A percentile compares a stretch with the other conserved stretches of the same genome.
These are phyloP conservation scores for Leccinum aurantiacum DNA, from an alignment of 768 basidiomycete species.

Conservation along the genomic window DNA sequence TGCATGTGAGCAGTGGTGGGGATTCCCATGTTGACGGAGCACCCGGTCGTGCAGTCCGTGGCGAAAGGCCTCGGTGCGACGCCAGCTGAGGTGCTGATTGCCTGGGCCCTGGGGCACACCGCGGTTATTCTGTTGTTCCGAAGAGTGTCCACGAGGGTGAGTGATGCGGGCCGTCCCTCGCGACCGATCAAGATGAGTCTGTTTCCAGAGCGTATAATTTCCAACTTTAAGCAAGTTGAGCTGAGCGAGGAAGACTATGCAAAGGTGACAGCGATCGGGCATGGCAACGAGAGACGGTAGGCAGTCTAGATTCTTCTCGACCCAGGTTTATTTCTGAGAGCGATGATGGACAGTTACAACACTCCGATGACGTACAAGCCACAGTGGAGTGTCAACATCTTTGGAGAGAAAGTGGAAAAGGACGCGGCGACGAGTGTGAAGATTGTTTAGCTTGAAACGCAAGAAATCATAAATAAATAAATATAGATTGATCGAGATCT, in stretches of 20 bases:
- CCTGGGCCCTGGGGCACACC: conserved; percentile 62
- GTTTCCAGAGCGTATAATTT: conserved; percentile 55
- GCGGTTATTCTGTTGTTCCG: conserved; percentile 82
- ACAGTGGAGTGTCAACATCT: conserved; percentile 72
- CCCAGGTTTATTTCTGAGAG: background rate
- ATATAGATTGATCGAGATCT: conserved; percentile 9
- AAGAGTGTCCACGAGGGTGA: conserved; percentile 70
- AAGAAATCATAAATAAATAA: background rate
- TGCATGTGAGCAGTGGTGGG: conserved; percentile 45
- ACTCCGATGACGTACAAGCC: conserved; percentile 59
- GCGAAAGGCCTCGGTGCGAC: conserved; percentile 64
- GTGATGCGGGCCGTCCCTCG: conserved; percentile 3
- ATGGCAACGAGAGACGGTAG: conserved; percentile 37
- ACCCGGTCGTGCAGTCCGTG: conserved; percentile 58
- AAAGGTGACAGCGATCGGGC: conserved; percentile 41
- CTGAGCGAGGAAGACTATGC: conserved; percentile 68
- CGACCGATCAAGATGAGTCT: background rate
- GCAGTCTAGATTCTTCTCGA: background rate
- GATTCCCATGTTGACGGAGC: conserved; percentile 66
- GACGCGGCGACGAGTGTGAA: conserved; percentile 33
- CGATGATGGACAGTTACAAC: conserved; percentile 42
- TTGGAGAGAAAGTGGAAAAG: conserved; percentile 61
- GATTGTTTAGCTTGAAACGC: conserved; percentile 22
- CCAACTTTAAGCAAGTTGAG: conserved; percentile 76
- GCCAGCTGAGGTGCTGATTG: conserved; percentile 79